Evolutionary conservation across 208 protist genomes (phyloP).

Genomic region (Crithidia expoeki): DNA sequence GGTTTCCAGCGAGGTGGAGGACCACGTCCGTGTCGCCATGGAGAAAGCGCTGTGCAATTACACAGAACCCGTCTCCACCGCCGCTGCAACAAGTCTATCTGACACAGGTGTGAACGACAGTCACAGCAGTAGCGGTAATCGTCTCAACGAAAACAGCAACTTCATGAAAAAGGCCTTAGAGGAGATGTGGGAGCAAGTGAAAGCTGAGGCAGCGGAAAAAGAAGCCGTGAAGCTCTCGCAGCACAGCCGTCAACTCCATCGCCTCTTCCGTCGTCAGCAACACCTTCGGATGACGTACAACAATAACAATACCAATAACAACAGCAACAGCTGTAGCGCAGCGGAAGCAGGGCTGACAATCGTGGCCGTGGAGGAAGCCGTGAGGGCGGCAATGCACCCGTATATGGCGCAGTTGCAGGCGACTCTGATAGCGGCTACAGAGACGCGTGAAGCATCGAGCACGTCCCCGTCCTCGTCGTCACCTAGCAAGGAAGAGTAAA

Average conservation of each 20-base stretch:
- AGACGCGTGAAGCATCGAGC: background rate
- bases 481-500: conserved; percentile 8
- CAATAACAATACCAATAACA: background rate
- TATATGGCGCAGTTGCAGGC: conserved; percentile 33
- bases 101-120: background rate
- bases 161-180: conserved; percentile 33
- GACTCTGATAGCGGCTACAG: background rate
- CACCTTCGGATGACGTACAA: conserved; percentile 19
- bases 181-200: conserved; percentile 28
- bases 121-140: background rate
- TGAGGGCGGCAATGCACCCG: conserved; percentile 27
- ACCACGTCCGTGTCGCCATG: conserved; percentile 25
- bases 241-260: conserved; percentile 35
- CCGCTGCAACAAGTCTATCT: background rate
- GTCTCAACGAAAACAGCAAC: background rate
- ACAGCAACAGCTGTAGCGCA: background rate
- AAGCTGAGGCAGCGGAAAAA: conserved; percentile 27
- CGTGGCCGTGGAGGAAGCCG: conserved; percentile 28
- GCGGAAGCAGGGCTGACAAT: conserved; percentile 3
- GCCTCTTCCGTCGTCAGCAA: conserved; percentile 34
- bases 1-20: conserved; percentile 8
- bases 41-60: conserved; percentile 8
- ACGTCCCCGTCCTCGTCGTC: background rate
- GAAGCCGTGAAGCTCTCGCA: conserved; percentile 37
- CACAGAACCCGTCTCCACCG: background rate